A percentile compares a stretch with the other conserved stretches of the same genome.
phyloP scores from a whole-genome alignment of 2,329 filamentous ascomycete species.

The Microsporum audouinii region DNA sequence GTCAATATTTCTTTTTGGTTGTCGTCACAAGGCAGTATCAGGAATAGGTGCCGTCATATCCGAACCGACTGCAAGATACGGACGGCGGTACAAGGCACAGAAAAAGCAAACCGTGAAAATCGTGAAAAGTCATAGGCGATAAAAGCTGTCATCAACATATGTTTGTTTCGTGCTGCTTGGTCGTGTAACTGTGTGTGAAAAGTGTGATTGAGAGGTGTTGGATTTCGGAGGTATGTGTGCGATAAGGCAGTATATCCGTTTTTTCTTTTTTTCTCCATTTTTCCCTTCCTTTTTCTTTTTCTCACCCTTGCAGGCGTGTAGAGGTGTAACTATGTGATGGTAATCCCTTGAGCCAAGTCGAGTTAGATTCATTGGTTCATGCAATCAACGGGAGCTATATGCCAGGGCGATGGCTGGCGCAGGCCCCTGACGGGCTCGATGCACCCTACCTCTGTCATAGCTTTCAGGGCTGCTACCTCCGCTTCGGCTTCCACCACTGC shows the following conservation, averaged over 20 bases:
- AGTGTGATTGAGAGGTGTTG: neutral
- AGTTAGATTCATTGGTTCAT: slow-evolving; percentile 12
- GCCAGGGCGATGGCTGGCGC: slow-evolving; percentile 19
- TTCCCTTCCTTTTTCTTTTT: slow-evolving; percentile 31
- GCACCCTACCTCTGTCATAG: slow-evolving; percentile 13
- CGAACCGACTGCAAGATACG: neutral
- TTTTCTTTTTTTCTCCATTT: slow-evolving; percentile 18
- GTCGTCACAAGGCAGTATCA: neutral
- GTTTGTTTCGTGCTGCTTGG: neutral
- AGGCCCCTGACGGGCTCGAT: slow-evolving; percentile 11
- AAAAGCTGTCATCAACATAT: neutral
- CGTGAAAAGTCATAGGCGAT: neutral
- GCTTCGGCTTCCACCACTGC: slow-evolving; percentile 39
- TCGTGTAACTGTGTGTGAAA: neutral
- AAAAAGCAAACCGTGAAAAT: neutral
- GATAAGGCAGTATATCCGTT: neutral
- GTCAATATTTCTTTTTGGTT: neutral
- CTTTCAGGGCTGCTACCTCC: slow-evolving; percentile 45
- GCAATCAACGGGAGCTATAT: slow-evolving; percentile 15
- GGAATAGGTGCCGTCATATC: neutral
- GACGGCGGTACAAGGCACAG: neutral
- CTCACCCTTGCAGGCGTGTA: slow-evolving; percentile 21
- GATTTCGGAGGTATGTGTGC: neutral
- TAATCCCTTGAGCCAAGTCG: neutral
- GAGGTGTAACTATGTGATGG: neutral